Evolutionary conservation across 2,329 filamentous ascomycete species (phyloP), one percentile per base, ranked within the genome.

Genomic region (Botrytis squamosa): DNA sequence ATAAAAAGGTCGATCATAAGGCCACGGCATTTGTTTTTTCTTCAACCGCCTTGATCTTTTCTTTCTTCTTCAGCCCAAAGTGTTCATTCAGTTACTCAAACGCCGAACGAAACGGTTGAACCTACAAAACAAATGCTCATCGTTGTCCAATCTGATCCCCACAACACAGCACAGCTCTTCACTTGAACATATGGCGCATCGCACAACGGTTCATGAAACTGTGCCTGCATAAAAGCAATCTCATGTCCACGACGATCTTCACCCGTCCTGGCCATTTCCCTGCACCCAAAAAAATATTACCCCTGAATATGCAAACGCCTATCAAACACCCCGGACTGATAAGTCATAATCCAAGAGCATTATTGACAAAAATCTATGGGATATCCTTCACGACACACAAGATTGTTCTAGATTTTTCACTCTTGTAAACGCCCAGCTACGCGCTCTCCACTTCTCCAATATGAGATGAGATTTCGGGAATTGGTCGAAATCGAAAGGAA

Each of bases 171-270:
- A 68, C 65, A 68, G 46, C 46, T 68, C 33, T 40, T 67, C 36
- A 55, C 46, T 29, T n/a, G 9, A 67, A 40, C 10, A 33, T 29
- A 55, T 68, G 65, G 66, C 66, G 66, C 49, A 40, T 68, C 46
- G 42, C 46, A 68, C 65, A 42, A 67, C 65, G 33, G 29, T 57
- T 68, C 49, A 29, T 68, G 66, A 68, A 68, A 68, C 66, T 57
- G 49, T 68, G 9, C 49, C 66, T 68, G 49, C 65, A 68, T 40
- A 55, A 55, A 67, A 55, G 16, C 22, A 68, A 55, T 67, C 46
- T 52, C 49, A 67, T 38, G 64, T 36, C 36, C 33, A 38, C 14
- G 4, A 20, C 33, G 33, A 67, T 66, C 44, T 49, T 66, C 44
- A n/a, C 33, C 12, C 44, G 18, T 38, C 25, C 46, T 14, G 20